A percentile compares a stretch with the other conserved stretches of the same genome.
These are phyloP conservation scores for Middelhovenomyces tepae DNA, from an alignment of 805 yeast genomes.

Conservation along the genomic window DNA sequence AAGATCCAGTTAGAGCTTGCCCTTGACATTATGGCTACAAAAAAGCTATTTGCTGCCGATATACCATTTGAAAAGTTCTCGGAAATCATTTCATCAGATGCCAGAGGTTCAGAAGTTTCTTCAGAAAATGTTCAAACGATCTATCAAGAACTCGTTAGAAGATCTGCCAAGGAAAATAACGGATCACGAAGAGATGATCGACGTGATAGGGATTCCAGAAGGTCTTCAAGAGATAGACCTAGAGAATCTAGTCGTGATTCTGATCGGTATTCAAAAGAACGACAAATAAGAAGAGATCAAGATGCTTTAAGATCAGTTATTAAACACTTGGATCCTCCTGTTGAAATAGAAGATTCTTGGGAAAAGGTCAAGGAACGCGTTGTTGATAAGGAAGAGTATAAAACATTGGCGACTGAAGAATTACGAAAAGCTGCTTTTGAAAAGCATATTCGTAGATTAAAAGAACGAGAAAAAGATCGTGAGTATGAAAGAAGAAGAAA, in stretches of 20 bases:
- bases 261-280: constrained; percentile 21
- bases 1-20: constrained; percentile 53
- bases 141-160: constrained; percentile 7
- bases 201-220: not conserved
- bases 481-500: constrained; percentile 14
- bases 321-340: constrained; percentile 24
- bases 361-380: constrained; percentile 28
- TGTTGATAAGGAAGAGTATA: constrained; percentile 26
- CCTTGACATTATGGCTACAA: constrained; percentile 39
- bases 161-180: constrained; percentile 12
- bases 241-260: constrained; percentile 13
- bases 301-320: constrained; percentile 25
- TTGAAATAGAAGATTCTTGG: constrained; percentile 29
- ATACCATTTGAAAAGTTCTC: constrained; percentile 17
- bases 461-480: constrained; percentile 20
- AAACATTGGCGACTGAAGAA: constrained; percentile 29
- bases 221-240: constrained; percentile 5
- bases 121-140: constrained; percentile 4
- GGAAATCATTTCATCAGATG: constrained; percentile 16
- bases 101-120: constrained; percentile 11
- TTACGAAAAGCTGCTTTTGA: constrained; percentile 28
- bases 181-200: constrained; percentile 4
- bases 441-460: constrained; percentile 24
- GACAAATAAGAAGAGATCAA: constrained; percentile 22
- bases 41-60: constrained; percentile 21